Evolutionary conservation across 257 asterid species (phyloP), one percentile per base, ranked within the genome.

Genomic region (Verbascum thapsus): DNA sequence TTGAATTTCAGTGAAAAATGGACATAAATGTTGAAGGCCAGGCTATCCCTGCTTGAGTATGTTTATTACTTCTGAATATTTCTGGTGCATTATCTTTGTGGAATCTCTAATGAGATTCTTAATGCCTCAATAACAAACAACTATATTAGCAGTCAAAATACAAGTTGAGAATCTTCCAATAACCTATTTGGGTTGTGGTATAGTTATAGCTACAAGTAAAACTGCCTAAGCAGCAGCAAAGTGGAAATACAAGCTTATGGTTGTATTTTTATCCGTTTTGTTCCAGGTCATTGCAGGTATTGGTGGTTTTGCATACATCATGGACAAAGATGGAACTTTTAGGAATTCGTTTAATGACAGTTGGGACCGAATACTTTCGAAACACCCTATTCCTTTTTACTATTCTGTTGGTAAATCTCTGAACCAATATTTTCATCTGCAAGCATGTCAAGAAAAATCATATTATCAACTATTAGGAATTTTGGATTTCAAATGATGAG

Each of bases 331-430:
- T 63, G 87, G 84, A 58, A 67, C 68, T 47, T 70, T 81, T 67
- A 78, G 78, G 74, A 73, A 73, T 38, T 75, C 87, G 50, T 75
- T 81, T 62, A 72, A 71, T 57, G 84, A 75, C 62, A 78, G 82
- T 64, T 81, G 84, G 84, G 87, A 81, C 62, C 82, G 78, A 23
- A 60, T 78, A 66, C 79, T 81, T 39, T 81, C 87, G 8, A 78
- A 52, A 57, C 87, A 78, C 58, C 84, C 84, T 8, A 70, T 78
- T 56, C 87, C 87, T 19, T 81, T 81, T 59, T 81, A 81, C 74
- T 81, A 78, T 52, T 75, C 80, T 64, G 43, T 78, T 63, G 87
- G 84, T 81, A 78, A 72, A 54, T 55, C 7, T 66, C 22, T 16
- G 23, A 39, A 2, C 5, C 32, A 10, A 12, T 53, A 38, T 35